Base-by-base conservation (phyloP, 1,284 basidiomycete species). In the Ustilago crameri region DNA sequence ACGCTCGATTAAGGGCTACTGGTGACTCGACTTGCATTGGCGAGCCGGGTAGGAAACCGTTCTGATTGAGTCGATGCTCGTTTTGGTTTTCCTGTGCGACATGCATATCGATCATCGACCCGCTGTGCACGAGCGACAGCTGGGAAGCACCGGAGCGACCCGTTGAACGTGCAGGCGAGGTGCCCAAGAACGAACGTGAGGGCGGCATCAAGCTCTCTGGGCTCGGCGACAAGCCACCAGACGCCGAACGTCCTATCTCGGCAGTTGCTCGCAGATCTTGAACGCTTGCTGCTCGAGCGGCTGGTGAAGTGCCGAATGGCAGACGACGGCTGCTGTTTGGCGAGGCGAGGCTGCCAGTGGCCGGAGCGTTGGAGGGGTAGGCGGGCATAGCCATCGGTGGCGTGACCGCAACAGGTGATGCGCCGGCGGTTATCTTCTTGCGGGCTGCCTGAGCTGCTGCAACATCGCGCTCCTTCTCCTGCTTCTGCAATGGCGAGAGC, bases 101-200 rank as follows among this genome's bases (percentile, higher is more conserved):
- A 47, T 85, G 84, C 84, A 85, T 85, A 48, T 85, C 84, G 60
- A 85, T 69, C 83, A 85, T 85, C 22, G 70, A 70, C 14, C 83
- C 84, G 24, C 81, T 83, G 35, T 81, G 81, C 35, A 83, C 81
- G 32, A 84, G 77, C 18, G 83, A 84, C 32, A 77, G 51, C 54
- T 77, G 76, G 17, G 78, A 79, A 18, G 65, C 63, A 23, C 54
- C 57, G 14, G 66, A 56, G 55, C 79, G 47, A 51, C 46, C 50
- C 40, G 55, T 30, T 51, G 67, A 32, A 51, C 73, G 41, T 45
- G 66, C 40, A 26, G 65, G 74, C 54, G 56, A 80, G 46, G 63
- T 63, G 46, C 54, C 64, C 52, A 72, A 62, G 24, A 79, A 63
- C 0, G 79, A 74, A 10, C 77, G 56, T 5, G 60, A 71, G 17